These are phyloP conservation scores for Trichoderma harzianum DNA, from an alignment of 2,329 filamentous ascomycete species.

Conservation along the genomic window DNA sequence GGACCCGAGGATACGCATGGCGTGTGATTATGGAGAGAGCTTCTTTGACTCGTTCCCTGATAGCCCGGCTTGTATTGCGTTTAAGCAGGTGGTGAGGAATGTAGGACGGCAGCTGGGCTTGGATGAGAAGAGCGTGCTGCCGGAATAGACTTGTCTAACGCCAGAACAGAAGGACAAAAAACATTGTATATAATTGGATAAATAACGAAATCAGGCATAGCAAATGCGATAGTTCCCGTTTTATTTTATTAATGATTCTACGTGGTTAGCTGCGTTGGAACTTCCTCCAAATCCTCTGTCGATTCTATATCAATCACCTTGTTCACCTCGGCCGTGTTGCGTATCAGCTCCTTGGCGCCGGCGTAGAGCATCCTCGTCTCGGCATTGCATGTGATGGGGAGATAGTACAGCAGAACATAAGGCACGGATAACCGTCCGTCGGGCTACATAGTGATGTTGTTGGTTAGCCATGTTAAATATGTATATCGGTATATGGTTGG, in stretches of 20 bases:
- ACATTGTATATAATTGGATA: not conserved
- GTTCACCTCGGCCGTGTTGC: conserved; percentile 87
- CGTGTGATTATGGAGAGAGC: conserved; percentile 95
- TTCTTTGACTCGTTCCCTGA: conserved; percentile 94
- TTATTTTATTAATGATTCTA: conserved; percentile 23
- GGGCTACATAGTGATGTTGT: conserved; percentile 48
- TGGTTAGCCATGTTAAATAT: not conserved
- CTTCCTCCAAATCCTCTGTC: conserved; percentile 76
- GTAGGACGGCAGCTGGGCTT: conserved; percentile 65
- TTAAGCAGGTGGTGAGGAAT: conserved; percentile 74
- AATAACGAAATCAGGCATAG: conserved; percentile 9
- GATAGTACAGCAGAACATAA: conserved; percentile 92
- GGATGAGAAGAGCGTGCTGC: conserved; percentile 52
- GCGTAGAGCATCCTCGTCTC: conserved; percentile 92
- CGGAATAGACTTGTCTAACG: conserved; percentile 29
- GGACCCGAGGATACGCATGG: conserved; percentile 92
- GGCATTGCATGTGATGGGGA: conserved; percentile 85
- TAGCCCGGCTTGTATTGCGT: conserved; percentile 80
- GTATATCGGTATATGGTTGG: not conserved
- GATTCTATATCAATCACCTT: conserved; percentile 81
- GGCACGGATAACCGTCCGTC: conserved; percentile 84
- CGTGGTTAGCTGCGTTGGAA: conserved; percentile 61
- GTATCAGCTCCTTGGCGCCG: conserved; percentile 91
- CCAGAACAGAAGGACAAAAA: not conserved
- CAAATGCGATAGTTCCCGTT: not conserved